These are phyloP conservation scores for Jimgerdemannia flammicorona DNA, from an alignment of 192 early-diverging fungal species.

Conservation along the genomic window DNA sequence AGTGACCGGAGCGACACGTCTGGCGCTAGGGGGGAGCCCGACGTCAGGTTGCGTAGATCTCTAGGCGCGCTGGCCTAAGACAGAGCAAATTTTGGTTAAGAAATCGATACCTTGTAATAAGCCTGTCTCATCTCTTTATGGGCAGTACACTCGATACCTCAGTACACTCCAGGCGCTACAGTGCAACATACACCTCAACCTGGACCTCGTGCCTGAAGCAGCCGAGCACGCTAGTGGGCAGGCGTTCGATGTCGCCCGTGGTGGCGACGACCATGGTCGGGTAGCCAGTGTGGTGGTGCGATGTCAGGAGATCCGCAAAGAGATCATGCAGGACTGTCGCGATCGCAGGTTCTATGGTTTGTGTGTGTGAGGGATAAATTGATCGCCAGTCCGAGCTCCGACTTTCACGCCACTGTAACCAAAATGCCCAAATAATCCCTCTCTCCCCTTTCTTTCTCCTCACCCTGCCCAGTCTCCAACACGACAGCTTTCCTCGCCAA, in stretches of 20 bases:
- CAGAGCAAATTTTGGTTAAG: too few species aligned
- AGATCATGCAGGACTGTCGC: slow-evolving; percentile 57
- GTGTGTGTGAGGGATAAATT: too few species aligned
- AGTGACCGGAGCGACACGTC: slow-evolving; percentile 73
- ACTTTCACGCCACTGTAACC: too few species aligned
- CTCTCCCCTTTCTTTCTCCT: too few species aligned
- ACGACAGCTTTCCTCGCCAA: slow-evolving; percentile 58
- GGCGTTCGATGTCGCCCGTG: slow-evolving; percentile 72
- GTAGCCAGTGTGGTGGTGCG: slow-evolving; percentile 47
- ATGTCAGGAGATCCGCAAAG: slow-evolving; percentile 38
- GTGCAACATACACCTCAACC: slow-evolving; percentile 58
- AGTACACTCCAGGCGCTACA: too few species aligned
- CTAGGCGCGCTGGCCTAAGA: slow-evolving; percentile 58
- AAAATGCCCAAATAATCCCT: too few species aligned
- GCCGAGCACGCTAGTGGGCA: slow-evolving; percentile 71
- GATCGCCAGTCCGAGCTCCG: too few species aligned
- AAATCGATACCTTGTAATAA: too few species aligned
- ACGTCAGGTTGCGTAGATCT: slow-evolving; percentile 61
- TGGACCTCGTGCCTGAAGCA: slow-evolving; percentile 78
- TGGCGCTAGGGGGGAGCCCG: slow-evolving; percentile 53
- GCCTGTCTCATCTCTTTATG: too few species aligned
- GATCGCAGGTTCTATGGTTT: slow-evolving; percentile 48
- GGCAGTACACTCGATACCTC: too few species aligned
- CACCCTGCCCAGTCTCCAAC: slow-evolving; percentile 55
- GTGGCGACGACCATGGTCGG: slow-evolving; percentile 81